phyloP scores from a whole-genome alignment of 352 stramenopile genomes.

The Chrysophaeum taylorii region DNA sequence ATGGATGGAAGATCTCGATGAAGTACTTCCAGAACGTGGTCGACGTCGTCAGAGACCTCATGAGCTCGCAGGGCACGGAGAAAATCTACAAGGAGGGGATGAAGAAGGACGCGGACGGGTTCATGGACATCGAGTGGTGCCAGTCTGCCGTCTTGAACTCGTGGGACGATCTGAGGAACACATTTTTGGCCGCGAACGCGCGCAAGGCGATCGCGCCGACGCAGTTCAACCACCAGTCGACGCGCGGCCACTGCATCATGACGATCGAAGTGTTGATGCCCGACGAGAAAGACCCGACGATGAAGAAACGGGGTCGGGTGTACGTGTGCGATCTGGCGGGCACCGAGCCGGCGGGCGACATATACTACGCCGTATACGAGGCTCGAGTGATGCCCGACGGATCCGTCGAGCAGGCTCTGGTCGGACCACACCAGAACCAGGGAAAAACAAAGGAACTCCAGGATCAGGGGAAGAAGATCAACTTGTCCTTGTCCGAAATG shows the following conservation, averaged over 20 bases:
- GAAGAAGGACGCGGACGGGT: constrained; percentile 79
- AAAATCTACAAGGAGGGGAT: constrained; percentile 87
- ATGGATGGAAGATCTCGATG: constrained; percentile 91
- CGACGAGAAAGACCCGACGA: constrained; percentile 67
- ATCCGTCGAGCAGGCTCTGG: constrained; percentile 78
- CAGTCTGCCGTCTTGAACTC: constrained; percentile 74
- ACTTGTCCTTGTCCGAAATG: constrained; percentile 85
- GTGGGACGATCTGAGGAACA: constrained; percentile 77
- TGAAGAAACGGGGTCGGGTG: constrained; percentile 72
- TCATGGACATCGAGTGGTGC: constrained; percentile 89
- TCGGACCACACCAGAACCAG: constrained; percentile 69
- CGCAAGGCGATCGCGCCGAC: constrained; percentile 81
- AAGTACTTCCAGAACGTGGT: constrained; percentile 95
- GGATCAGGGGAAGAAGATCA: constrained; percentile 89
- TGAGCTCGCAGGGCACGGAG: constrained; percentile 78
- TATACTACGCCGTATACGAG: constrained; percentile 83
- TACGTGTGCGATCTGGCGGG: constrained; percentile 84
- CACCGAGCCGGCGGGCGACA: constrained; percentile 79
- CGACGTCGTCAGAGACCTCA: constrained; percentile 82
- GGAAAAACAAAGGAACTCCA: constrained; percentile 83
- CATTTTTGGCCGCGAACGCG: constrained; percentile 75
- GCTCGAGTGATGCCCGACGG: constrained; percentile 75
- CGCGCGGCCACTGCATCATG: constrained; percentile 85
- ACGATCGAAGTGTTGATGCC: constrained; percentile 83
- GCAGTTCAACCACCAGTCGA: constrained; percentile 86